Evolutionary conservation across 1,284 basidiomycete species (phyloP), one percentile per base, ranked within the genome.

Genomic region (Ustilago hordei): DNA sequence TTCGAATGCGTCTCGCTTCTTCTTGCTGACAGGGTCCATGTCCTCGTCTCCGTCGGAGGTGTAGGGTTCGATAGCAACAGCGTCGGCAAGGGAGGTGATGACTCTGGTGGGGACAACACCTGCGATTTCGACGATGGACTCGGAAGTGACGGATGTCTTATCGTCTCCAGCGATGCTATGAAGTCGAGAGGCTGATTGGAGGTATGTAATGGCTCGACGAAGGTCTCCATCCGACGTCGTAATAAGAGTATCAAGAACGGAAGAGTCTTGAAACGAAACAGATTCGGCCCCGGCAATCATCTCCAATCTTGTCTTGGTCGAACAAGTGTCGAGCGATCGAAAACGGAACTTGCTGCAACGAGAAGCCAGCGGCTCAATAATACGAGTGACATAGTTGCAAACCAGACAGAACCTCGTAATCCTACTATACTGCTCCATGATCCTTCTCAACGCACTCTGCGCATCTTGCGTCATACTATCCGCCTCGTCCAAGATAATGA

Each of bases 401-500:
- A 99, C 94, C 23, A 99, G 89, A 87, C 97, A 99, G 88, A 99
- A 99, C 5, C 97, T 90, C 39, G 97, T 99, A 85, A 98, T 99
- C 57, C 92, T 90, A 8, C 94, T 95, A 84, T 99, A 95, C 41
- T 92, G 95, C 88, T 99, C 97, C 97, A 99, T 99, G 84, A 99
- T 99, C 28, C 97, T 91, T 56, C 96, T 90, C 50, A 99, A 88
- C 0, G 96, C 96, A 55, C 92, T 95, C 87, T 99, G 96, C 2
- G 96, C 96, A 85, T 99, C 96, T 87, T 99, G 97, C 8, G 96
- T 99, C 96, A 99, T 99, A 13, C 94, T 96, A 86, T 99, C 97
- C 43, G 97, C 97, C 88, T 99, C 97, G 84, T 99, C 97, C 19
- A 99, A 90, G 74, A 99, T 98, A 85, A 99, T 93, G 81, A 99